These are phyloP conservation scores for Dictyostelium firmibasis DNA, from an alignment of 78 protist species.

Conservation along the genomic window DNA sequence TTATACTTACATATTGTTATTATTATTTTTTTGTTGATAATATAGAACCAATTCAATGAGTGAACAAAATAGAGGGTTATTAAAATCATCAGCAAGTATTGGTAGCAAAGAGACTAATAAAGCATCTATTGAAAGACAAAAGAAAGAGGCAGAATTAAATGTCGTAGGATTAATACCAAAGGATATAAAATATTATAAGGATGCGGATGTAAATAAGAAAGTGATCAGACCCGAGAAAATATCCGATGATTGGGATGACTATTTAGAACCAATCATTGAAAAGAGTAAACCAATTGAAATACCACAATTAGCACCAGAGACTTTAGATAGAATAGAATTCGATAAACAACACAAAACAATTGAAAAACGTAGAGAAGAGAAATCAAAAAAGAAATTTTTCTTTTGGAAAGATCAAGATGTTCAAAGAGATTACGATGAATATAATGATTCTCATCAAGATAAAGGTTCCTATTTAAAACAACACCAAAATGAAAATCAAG, in stretches of 20 bases:
- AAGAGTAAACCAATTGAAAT: not conserved
- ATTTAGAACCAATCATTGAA: slow-evolving; percentile 20
- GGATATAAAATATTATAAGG: slow-evolving; percentile 16
- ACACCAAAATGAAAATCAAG: not conserved
- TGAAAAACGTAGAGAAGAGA: slow-evolving; percentile 42
- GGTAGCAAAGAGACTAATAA: slow-evolving; percentile 69
- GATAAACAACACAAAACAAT: not conserved
- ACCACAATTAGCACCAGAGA: slow-evolving; percentile 7
- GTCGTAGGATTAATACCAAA: slow-evolving; percentile 22
- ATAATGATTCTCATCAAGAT: slow-evolving; percentile 8
- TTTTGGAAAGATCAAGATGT: slow-evolving; percentile 39
- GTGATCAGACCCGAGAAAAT: slow-evolving; percentile 16
- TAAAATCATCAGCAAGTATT: slow-evolving; percentile 34
- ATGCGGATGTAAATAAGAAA: not conserved
- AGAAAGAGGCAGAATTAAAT: slow-evolving; percentile 18
- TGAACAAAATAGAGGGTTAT: slow-evolving; percentile 1
- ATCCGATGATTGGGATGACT: slow-evolving; percentile 32
- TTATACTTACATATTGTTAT: not conserved
- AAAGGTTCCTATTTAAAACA: slow-evolving; percentile 17
- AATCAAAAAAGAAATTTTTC: slow-evolving; percentile 53
- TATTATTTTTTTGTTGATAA: not conserved
- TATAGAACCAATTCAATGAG: slow-evolving; percentile 54
- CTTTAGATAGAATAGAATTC: not conserved
- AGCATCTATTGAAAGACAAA: slow-evolving; percentile 18
- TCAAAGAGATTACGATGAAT: slow-evolving; percentile 20